Base-by-base conservation (phyloP, 129 eudicot species). In the Flaveria linearis region DNA sequence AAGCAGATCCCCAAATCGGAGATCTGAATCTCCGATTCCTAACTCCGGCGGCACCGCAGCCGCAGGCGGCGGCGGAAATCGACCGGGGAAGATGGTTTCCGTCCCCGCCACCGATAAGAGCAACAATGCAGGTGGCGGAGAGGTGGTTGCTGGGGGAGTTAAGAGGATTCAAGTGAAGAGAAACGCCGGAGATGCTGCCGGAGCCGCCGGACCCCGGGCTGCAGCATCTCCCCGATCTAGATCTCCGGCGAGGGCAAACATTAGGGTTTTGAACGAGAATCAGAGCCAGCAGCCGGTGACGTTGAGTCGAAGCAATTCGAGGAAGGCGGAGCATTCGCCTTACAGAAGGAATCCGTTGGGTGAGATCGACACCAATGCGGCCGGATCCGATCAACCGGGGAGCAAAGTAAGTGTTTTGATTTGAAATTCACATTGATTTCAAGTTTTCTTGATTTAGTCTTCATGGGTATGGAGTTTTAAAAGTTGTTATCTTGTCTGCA, bases 1-100 rank as follows among this genome's bases (percentile, higher is more conserved):
- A 46, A 95, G 99, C 76, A 81, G 96, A 76, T 95, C 99, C 82
- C 99, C 99, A 4, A 87, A 79, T n/a, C 81, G 96, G 45, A 87
- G 99, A 88, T 91, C 96, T 18, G 96, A 95, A 51, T 91, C 97
- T 7, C 99, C 99, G 0, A 81, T 78, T 36, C 64, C 87, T 10
- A 80, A 36, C 30, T 67, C 78, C 33, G 71, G n/a, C 77, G 78
- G 78, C 36, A 71, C 66, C 68, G 69, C 22, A 1, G 49, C 10
- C 9, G 42, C 39, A 4, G 81, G 63, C 1, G 73, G 73, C 41
- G 53, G 72, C 9, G 67, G 65, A 13, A 79, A 55, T 36, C 76
- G 86, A 87, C 99, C 99, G 0, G 97, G 91, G 49, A 95, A 95
- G 82, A 82, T 95, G 99, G 89, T 95, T 3, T 80, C 84, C 2